Conservation (phyloP, 805 yeast genomes). For the Starmerella stigmatis region DNA sequence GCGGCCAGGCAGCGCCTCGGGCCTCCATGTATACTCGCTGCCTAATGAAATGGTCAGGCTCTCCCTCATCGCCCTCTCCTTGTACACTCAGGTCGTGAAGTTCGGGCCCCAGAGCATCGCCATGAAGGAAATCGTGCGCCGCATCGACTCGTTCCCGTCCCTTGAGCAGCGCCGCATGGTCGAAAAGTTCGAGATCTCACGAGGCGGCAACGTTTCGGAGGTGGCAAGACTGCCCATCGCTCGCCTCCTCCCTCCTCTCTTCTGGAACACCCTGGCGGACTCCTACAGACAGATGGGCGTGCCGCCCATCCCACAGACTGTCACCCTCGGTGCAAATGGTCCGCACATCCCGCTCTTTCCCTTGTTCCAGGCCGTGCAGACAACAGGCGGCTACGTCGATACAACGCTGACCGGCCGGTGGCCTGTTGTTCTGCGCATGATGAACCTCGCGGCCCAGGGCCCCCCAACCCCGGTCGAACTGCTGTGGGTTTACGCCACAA, state of each 20-base stretch:
- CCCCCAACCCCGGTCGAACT: slow-evolving; percentile 10
- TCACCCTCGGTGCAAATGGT: slow-evolving; percentile 6
- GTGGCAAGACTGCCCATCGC: slow-evolving; percentile 14
- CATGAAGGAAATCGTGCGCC: slow-evolving; percentile 13
- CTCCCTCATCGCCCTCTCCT: slow-evolving; percentile 17
- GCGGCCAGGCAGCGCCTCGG: background rate
- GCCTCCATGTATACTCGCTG: background rate
- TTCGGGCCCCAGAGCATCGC: slow-evolving; percentile 11
- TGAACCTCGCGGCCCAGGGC: slow-evolving; percentile 14
- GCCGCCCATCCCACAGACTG: slow-evolving; percentile 11
- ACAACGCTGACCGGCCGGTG: slow-evolving; percentile 17
- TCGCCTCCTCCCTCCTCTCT: slow-evolving; percentile 14
- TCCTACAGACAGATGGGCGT: slow-evolving; percentile 14
- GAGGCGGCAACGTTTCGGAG: slow-evolving; percentile 7
- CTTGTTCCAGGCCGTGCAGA: slow-evolving; percentile 20
- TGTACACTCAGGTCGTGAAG: slow-evolving; percentile 17
- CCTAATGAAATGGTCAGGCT: slow-evolving; percentile 1
- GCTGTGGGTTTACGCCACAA: slow-evolving; percentile 19
- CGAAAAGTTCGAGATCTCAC: slow-evolving; percentile 16
- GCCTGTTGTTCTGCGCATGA: slow-evolving; percentile 13
- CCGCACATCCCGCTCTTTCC: slow-evolving; percentile 12
- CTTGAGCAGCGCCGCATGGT: slow-evolving; percentile 17
- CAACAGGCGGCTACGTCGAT: slow-evolving; percentile 16
- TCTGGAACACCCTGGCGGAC: slow-evolving; percentile 18
- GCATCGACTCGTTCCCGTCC: slow-evolving; percentile 13